Percentiles rank a stretch among this genome's conserved stretches.
Conservation (phyloP, 2,329 filamentous ascomycete species). For the Endoconidiophora polonica region DNA sequence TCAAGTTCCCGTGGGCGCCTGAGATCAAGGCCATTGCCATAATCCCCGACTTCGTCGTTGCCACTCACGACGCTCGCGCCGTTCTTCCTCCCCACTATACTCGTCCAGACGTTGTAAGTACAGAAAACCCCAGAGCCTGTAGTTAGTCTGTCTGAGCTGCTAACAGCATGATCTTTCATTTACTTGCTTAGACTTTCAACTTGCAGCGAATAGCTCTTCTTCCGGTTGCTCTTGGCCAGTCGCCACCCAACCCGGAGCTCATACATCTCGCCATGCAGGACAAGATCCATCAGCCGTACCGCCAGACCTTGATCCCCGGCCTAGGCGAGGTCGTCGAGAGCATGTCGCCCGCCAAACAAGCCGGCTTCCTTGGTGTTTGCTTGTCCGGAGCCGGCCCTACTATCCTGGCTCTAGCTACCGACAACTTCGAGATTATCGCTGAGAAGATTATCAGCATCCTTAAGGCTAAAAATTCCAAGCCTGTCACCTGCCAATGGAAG, state of each 20-base stretch:
- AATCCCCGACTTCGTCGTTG: constrained; percentile 87
- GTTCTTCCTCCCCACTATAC: constrained; percentile 70
- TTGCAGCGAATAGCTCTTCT: constrained; percentile 84
- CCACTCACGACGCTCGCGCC: constrained; percentile 78
- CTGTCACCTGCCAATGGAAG: constrained; percentile 66
- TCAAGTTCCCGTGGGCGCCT: constrained; percentile 83
- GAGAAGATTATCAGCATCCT: constrained; percentile 61
- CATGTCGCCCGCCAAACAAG: constrained; percentile 74
- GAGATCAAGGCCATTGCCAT: constrained; percentile 96
- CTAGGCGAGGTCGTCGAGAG: constrained; percentile 79
- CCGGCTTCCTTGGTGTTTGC: constrained; percentile 83
- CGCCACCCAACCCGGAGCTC: constrained; percentile 77
- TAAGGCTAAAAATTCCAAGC: constrained; percentile 34
- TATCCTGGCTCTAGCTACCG: constrained; percentile 79
- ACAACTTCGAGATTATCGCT: constrained; percentile 79
- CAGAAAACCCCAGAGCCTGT: too few species aligned
- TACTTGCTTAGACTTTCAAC: constrained; percentile 56
- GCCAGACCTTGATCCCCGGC: constrained; percentile 78
- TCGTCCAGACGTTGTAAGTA: constrained; percentile 62
- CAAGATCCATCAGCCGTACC: constrained; percentile 93
- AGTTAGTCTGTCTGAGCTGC: not conserved
- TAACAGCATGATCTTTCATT: not conserved
- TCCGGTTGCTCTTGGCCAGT: constrained; percentile 74
- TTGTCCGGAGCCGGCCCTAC: constrained; percentile 89
- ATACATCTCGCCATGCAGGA: constrained; percentile 99